Base-by-base conservation (phyloP, 768 basidiomycete genomes). In the Strobilomyces dryophilus region DNA sequence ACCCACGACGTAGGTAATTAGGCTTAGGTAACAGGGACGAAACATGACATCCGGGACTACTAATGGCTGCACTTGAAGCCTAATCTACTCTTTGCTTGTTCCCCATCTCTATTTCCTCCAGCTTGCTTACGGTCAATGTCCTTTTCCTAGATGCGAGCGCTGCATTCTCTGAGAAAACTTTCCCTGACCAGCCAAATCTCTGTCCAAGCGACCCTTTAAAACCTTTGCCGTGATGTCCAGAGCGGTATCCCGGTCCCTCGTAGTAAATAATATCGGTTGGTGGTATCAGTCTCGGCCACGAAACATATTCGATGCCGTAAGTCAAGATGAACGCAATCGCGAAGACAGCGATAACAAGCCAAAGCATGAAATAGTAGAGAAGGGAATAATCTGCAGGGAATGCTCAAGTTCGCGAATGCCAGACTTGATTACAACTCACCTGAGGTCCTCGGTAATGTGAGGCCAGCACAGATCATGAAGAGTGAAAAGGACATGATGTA, bases 231-330 rank as follows among this genome's bases (percentile, higher is more conserved):
- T 88, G 76, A 50, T 82, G 76, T 5, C 74, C 82, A 5, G 90
- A 87, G 34, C 89, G 85, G 75, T 80, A 92, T 5, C 94, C 95
- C 32, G 92, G 88, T 15, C 97, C 97, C 45, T 79, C 77, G 69
- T 98, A 99, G 64, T 89, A 84, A 51, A 98, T 86, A 47, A 85
- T 75, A 52, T 92, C 89, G 27, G 75, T 74, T 5, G 86, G 83
- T 0, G 92, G 88, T 57, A 89, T 80, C 50, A 99, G 78, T 11
- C 87, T 81, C 12, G 97, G 97, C 91, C 94, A 98, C 15, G 89
- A 81, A 50, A 99, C 95, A 66, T 97, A 99, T 56, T 93, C 90
- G 58, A 95, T 84, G 35, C 95, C 95, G 69, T 95, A 80, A n/a
- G 81, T 69, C 62, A 85, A 58, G 58, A 98, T 92, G 72, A 89